Conservation (phyloP, 2,329 filamentous ascomycete genomes). For the Mariannaea elegans region DNA sequence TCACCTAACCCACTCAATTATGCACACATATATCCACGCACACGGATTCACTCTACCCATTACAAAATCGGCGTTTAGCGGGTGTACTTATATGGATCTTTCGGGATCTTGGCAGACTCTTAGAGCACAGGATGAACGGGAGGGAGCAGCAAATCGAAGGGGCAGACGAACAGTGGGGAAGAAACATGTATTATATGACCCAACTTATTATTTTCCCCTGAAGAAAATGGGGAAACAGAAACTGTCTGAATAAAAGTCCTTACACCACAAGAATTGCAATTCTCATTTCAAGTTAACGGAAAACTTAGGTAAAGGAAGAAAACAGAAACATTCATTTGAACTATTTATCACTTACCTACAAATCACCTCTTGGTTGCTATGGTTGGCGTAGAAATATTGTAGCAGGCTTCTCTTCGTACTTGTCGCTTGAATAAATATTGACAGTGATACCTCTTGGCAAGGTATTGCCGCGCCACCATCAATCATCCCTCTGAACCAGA, state of each 20-base stretch:
- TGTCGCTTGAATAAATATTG: too few species aligned
- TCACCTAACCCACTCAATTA: constrained; percentile 27
- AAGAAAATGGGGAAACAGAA: constrained; percentile 26
- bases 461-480: too few species aligned
- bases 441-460: too few species aligned
- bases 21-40: constrained; percentile 24
- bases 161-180: not conserved
- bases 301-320: not conserved
- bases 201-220: constrained; percentile 20
- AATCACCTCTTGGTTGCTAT: too few species aligned
- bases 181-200: constrained; percentile 37
- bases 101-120: constrained; percentile 27
- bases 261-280: not conserved
- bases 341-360: too few species aligned
- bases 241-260: constrained; percentile 14
- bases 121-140: constrained; percentile 3
- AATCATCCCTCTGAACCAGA: too few species aligned
- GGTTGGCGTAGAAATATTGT: too few species aligned
- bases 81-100: constrained; percentile 41
- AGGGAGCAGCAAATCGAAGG: not conserved
- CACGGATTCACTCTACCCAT: constrained; percentile 32
- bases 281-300: not conserved
- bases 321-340: too few species aligned
- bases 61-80: constrained; percentile 42
- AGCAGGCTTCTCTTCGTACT: too few species aligned